A percentile compares a stretch with the other conserved stretches of the same genome.
phyloP scores from a whole-genome alignment of 441 rosid genomes.

The Sinapis alba region DNA sequence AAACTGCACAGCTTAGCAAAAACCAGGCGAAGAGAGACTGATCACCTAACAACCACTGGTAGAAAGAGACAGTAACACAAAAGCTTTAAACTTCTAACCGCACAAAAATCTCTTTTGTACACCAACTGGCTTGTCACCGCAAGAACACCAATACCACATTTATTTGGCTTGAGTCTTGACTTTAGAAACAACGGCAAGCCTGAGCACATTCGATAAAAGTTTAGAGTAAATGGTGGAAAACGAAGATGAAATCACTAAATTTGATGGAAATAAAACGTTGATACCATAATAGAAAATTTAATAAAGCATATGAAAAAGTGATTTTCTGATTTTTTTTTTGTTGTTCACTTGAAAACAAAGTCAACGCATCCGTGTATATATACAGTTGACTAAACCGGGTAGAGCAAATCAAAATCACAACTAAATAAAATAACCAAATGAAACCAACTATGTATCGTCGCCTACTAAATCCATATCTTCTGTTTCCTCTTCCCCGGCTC shows the following conservation, averaged over 20 bases:
- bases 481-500: conserved; percentile 5
- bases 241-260: neutral
- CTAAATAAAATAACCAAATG: neutral
- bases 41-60: too few relatives aligned
- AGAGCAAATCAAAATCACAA: neutral
- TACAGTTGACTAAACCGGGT: neutral
- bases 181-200: neutral
- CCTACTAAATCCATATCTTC: conserved; percentile 1
- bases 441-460: neutral
- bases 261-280: neutral
- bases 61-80: too few relatives aligned
- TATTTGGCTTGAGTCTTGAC: neutral
- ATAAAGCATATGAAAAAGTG: neutral
- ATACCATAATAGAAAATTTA: neutral
- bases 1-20: too few relatives aligned
- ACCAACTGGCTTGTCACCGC: neutral
- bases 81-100: too few relatives aligned
- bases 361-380: neutral
- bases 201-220: neutral
- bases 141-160: neutral
- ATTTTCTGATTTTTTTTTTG: too few relatives aligned
- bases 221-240: neutral
- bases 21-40: too few relatives aligned
- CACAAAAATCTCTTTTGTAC: too few relatives aligned
- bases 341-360: neutral